These are phyloP conservation scores for Gymnopilus dilepis DNA, from an alignment of 768 basidiomycete genomes.

Conservation along the genomic window DNA sequence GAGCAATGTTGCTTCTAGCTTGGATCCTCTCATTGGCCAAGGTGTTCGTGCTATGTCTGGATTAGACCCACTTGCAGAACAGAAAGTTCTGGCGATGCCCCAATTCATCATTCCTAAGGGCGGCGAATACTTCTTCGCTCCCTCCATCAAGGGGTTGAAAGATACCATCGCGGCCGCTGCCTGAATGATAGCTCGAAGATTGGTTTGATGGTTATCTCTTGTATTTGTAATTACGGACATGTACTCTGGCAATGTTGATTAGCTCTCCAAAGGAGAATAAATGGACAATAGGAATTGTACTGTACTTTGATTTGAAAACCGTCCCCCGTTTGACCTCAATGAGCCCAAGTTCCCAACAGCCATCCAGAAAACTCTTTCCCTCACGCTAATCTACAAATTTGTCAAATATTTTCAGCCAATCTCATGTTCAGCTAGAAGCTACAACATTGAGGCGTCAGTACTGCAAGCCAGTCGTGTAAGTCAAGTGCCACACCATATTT, in stretches of 20 bases:
- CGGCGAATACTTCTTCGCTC: slow-evolving; percentile 60
- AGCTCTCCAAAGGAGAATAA: neutral
- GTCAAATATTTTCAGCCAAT: slow-evolving; percentile 51
- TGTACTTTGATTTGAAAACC: slow-evolving; percentile 7
- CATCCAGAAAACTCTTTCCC: neutral
- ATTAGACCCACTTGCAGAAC: slow-evolving; percentile 54
- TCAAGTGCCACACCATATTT: slow-evolving; percentile 82
- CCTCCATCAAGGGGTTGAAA: slow-evolving; percentile 51
- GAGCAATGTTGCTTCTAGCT: slow-evolving; percentile 15
- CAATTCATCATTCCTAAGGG: slow-evolving; percentile 51
- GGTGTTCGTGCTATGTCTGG: slow-evolving; percentile 36
- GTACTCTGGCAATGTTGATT: slow-evolving; percentile 7
- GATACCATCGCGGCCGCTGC: slow-evolving; percentile 30
- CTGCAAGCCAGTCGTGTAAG: neutral
- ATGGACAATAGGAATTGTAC: neutral
- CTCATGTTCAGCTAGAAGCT: slow-evolving; percentile 95
- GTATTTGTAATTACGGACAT: slow-evolving; percentile 12
- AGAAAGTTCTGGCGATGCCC: slow-evolving; percentile 36
- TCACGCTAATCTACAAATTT: neutral
- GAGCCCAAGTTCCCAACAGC: neutral
- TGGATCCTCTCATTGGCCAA: slow-evolving; percentile 33
- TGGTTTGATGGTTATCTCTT: neutral
- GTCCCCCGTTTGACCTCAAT: neutral
- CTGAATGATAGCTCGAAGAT: neutral
- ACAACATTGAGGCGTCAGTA: neutral